Percentiles rank a stretch among this genome's conserved stretches.
Evolutionary conservation across 1,139 yeast species (phyloP).

Genomic region (Suhomyces coccinellae): DNA sequence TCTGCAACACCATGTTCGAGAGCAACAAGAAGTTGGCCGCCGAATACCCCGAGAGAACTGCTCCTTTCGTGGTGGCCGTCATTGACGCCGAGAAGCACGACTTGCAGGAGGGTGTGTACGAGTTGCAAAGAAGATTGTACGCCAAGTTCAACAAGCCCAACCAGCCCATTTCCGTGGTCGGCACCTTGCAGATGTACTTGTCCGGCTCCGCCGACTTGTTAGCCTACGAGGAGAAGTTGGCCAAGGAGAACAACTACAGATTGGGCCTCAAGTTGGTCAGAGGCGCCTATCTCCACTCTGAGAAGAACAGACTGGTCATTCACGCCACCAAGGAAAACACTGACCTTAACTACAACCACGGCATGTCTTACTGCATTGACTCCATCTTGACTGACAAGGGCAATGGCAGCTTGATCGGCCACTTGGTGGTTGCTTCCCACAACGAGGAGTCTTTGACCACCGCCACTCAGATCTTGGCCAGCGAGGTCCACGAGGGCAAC

Average conservation of each 20-base stretch:
- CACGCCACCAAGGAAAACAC: slow-evolving; percentile 75
- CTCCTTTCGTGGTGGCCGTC: slow-evolving; percentile 84
- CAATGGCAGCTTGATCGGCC: slow-evolving; percentile 64
- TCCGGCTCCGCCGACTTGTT: slow-evolving; percentile 67
- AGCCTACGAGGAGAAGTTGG: slow-evolving; percentile 62
- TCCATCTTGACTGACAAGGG: slow-evolving; percentile 51
- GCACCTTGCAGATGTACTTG: slow-evolving; percentile 92
- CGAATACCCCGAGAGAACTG: slow-evolving; percentile 64
- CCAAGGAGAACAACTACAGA: slow-evolving; percentile 62
- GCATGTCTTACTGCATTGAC: slow-evolving; percentile 64
- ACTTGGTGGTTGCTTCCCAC: slow-evolving; percentile 90
- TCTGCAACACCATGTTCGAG: slow-evolving; percentile 57
- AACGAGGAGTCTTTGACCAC: slow-evolving; percentile 75
- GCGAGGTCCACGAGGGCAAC: slow-evolving; percentile 23
- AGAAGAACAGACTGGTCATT: slow-evolving; percentile 70
- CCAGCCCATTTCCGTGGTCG: slow-evolving; percentile 69
- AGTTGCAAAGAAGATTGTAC: slow-evolving; percentile 82
- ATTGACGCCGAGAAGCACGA: slow-evolving; percentile 92
- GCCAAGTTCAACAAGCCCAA: slow-evolving; percentile 64
- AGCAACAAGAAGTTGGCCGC: slow-evolving; percentile 49
- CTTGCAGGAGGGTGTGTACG: slow-evolving; percentile 88
- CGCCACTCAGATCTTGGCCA: slow-evolving; percentile 59
- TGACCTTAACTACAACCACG: slow-evolving; percentile 74
- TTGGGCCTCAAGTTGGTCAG: slow-evolving; percentile 92
- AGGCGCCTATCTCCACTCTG: slow-evolving; percentile 95